Conservation (phyloP, 2,329 filamentous ascomycete genomes). For the Fusarium sp. region DNA sequence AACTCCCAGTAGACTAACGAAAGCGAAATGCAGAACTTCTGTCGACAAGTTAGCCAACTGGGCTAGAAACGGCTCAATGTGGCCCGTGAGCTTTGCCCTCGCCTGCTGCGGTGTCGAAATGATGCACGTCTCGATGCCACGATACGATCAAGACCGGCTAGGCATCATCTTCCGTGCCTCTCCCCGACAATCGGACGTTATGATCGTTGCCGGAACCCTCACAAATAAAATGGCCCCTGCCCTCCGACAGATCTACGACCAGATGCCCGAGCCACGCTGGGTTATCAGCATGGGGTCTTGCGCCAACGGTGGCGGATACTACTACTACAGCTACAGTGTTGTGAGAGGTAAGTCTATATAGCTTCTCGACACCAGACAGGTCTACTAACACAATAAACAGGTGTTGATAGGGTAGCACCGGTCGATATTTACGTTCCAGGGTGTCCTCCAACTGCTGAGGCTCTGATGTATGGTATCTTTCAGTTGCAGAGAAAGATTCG, state of each 20-base stretch:
- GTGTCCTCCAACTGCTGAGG: constrained; percentile 66
- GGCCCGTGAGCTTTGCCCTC: constrained; percentile 72
- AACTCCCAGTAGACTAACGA: too few relatives aligned
- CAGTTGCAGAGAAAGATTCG: constrained; percentile 79
- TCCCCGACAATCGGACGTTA: constrained; percentile 73
- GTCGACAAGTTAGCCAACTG: constrained; percentile 69
- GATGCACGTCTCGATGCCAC: constrained; percentile 73
- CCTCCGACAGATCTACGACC: constrained; percentile 73
- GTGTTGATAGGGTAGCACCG: constrained; percentile 74
- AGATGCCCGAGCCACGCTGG: constrained; percentile 76
- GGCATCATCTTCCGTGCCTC: constrained; percentile 77
- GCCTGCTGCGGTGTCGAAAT: constrained; percentile 74
- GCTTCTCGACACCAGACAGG: neutral
- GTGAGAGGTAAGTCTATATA: constrained; percentile 65
- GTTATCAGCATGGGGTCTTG: constrained; percentile 77
- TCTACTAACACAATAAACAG: constrained; percentile 53
- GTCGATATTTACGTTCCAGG: constrained; percentile 78
- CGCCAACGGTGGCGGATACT: constrained; percentile 79
- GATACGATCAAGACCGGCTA: constrained; percentile 73
- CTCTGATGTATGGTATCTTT: constrained; percentile 70
- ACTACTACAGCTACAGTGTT: constrained; percentile 79
- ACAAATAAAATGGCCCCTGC: constrained; percentile 78
- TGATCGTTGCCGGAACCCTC: constrained; percentile 76
- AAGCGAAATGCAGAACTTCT: constrained; percentile 57
- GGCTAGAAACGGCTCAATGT: constrained; percentile 70